Evolutionary conservation across 306 rosid species (phyloP), one percentile per base, ranked within the genome.

Genomic region (Medicago ruthenica): DNA sequence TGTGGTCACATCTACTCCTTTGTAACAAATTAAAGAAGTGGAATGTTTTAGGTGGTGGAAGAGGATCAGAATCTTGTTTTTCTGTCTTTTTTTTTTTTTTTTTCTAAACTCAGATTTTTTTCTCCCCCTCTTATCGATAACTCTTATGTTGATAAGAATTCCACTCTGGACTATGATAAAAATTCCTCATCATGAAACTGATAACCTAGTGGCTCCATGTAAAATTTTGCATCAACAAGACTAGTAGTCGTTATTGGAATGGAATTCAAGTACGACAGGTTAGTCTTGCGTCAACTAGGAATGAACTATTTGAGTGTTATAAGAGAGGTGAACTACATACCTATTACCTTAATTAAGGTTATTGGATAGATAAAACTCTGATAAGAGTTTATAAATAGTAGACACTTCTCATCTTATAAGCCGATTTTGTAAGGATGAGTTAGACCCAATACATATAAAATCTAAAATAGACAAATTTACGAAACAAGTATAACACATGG

Each of bases 41-140:
- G 51, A 73, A 77, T 83, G 80, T 72, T 58, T 71, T 82, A 69
- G 83, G 79, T 86, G 84, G 80, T 86, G 86, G 90, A 66, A 82
- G 67, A 74, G 87, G 85, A 85, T 85, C 89, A 66, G 93, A 93
- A 89, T 89, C 81, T 83, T 77, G 84, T 80, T 83, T 79, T 58
- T 79, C 66, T 79, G 68, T 84, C 76, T 64, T 81, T 75, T 74
- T 73, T 83, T 81, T 84, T 75, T 64, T 81, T 75, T 74, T 73
- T 83, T 81, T 34, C 7, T 34, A 41, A 51, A 17, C 80, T 69
- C 80, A 67, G 82, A 75, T 78, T 70, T 79, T 83, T 77, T 74
- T 68, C 81, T 75, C 45, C 34, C 39, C 27, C 58, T 77, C 78
- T 78, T 24, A 72, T 86, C 92, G 80, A 81, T 60, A 66, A 82